Percentiles rank a stretch among this genome's conserved stretches.
phyloP scores from a whole-genome alignment of 2,329 filamentous ascomycete species.

The Pestalotiopsis sp. region DNA sequence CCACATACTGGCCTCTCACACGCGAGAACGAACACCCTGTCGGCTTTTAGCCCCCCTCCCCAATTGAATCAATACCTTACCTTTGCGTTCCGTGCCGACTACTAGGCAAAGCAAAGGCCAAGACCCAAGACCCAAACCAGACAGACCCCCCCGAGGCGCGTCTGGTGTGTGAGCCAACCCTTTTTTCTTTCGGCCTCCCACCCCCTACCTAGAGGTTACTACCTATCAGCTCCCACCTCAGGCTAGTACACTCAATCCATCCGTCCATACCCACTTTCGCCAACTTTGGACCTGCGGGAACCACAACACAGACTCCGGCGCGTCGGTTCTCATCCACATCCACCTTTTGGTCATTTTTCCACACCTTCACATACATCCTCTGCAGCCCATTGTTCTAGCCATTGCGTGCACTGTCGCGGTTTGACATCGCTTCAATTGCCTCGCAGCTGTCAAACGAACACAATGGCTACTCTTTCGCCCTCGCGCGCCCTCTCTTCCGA shows the following conservation, averaged over 20 bases:
- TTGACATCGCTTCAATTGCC: constrained; percentile 7
- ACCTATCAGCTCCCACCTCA: too few relatives aligned
- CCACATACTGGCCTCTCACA: not conserved
- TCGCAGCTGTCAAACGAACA: constrained; percentile 1
- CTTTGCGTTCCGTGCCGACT: constrained; percentile 8
- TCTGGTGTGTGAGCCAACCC: constrained; percentile 8
- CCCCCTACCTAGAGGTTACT: not conserved
- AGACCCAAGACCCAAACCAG: not conserved
- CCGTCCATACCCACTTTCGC: constrained; percentile 6
- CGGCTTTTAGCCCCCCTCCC: constrained; percentile 9
- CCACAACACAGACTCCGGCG: constrained; percentile 6
- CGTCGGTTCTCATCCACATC: not conserved
- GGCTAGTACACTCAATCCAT: not conserved
- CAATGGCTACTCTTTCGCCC: constrained; percentile 17
- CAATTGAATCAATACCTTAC: not conserved
- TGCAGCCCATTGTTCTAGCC: constrained; percentile 3
- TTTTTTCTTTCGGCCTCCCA: not conserved
- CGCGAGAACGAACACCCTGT: constrained; percentile 4
- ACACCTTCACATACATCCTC: not conserved
- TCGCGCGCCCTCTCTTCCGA: constrained; percentile 43
- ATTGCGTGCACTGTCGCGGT: constrained; percentile 16
- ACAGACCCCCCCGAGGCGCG: not conserved
- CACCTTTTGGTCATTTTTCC: not conserved
- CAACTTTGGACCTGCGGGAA: constrained; percentile 3
- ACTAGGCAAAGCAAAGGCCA: not conserved